Percentiles rank a stretch among this genome's conserved stretches.
Conservation (phyloP, 257 asterid genomes). For the Solanum okadae region DNA sequence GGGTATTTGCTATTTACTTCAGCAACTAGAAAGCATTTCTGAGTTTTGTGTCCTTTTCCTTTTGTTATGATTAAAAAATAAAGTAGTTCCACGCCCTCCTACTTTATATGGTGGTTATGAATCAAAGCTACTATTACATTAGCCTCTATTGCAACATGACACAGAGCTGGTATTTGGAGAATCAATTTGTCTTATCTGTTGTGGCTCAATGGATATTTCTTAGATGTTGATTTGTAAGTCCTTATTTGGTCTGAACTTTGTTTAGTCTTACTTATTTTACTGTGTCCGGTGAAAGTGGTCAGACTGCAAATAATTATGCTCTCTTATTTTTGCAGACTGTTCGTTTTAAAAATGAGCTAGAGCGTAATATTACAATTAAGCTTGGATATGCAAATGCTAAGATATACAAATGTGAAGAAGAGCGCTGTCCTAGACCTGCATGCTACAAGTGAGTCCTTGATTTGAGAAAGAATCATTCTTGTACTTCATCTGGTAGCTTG, state of each 20-base stretch:
- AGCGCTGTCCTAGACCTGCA: conserved; percentile 82
- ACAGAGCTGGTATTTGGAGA: neutral
- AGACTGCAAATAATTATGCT: neutral
- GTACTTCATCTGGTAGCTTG: conserved; percentile 7
- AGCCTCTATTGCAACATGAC: neutral
- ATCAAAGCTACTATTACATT: neutral
- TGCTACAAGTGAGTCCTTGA: conserved; percentile 74
- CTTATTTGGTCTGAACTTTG: neutral
- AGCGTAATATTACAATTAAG: conserved; percentile 93
- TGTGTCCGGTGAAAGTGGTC: neutral
- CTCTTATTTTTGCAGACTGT: conserved; percentile 54
- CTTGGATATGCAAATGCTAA: conserved; percentile 99
- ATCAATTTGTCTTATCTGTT: neutral
- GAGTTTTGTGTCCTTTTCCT: neutral
- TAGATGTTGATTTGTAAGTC: neutral
- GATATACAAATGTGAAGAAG: conserved; percentile 92
- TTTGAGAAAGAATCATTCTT: neutral
- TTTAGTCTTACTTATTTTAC: neutral
- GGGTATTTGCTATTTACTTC: neutral
- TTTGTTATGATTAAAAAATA: neutral
- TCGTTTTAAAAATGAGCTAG: conserved; percentile 94
- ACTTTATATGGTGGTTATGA: neutral
- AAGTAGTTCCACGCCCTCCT: neutral
- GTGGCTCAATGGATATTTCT: neutral
- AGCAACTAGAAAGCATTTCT: neutral